Conservation (phyloP, 192 early-diverging fungal genomes). For the Backusella psychrophila region DNA sequence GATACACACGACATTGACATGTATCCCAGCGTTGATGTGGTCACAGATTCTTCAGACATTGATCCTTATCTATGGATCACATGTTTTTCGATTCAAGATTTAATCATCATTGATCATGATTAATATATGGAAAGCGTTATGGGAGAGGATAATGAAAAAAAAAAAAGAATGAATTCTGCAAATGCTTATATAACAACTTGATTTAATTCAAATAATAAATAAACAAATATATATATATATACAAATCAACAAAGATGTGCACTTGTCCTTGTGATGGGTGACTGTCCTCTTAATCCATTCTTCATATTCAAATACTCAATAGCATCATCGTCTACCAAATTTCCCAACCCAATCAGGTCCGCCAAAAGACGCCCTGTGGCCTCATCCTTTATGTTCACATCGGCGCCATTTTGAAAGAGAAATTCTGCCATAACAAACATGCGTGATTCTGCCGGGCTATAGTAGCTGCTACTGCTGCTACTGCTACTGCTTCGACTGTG, state of each 20-base stretch:
- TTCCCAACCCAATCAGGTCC: slow-evolving; percentile 9
- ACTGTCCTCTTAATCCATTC: slow-evolving; percentile 24
- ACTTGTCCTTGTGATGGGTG: slow-evolving; percentile 14
- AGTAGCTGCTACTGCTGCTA: background rate
- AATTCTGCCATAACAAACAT: slow-evolving; percentile 58
- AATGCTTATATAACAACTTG: no score
- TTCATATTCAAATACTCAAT: slow-evolving; percentile 29
- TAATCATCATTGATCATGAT: no score
- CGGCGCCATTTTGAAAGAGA: slow-evolving; percentile 60
- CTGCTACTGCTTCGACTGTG: background rate
- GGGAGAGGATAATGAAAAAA: no score
- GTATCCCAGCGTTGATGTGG: no score
- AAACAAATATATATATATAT: background rate
- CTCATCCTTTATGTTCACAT: slow-evolving; percentile 10
- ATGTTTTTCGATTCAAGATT: no score
- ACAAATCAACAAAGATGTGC: background rate
- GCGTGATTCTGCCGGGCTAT: slow-evolving; percentile 17
- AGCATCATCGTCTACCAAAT: slow-evolving; percentile 20
- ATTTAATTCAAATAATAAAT: no score
- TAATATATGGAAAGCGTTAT: no score
- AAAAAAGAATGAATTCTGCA: no score
- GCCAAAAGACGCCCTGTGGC: slow-evolving; percentile 14
- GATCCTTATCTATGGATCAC: no score
- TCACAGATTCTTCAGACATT: no score
- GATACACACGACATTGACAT: no score